These are phyloP conservation scores for Podila clonocystis DNA, from an alignment of 192 early-diverging fungal genomes.

Conservation along the genomic window DNA sequence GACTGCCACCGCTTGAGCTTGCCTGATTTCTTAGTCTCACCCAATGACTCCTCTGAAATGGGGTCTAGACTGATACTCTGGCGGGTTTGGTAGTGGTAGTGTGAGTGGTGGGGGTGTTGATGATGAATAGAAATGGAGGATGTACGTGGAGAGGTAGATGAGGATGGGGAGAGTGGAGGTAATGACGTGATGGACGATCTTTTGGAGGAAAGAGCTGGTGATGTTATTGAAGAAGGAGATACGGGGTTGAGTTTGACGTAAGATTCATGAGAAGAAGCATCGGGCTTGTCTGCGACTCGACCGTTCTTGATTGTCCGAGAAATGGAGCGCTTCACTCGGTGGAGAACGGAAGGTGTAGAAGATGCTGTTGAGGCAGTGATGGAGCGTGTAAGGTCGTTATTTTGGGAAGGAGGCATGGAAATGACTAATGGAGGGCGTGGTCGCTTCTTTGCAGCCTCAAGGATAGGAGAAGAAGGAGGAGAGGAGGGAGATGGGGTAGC, in stretches of 20 bases:
- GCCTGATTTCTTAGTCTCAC: background rate
- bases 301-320: background rate
- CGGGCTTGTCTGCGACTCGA: background rate
- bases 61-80: background rate
- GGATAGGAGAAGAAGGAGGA: background rate
- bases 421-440: background rate
- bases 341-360: background rate
- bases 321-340: background rate
- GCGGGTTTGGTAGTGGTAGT: background rate
- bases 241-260: slow-evolving; percentile 1
- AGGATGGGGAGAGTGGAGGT: too few relatives aligned
- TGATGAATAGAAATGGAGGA: background rate
- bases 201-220: too few relatives aligned
- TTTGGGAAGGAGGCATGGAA: background rate
- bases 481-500: background rate
- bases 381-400: background rate
- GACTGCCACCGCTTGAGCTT: slow-evolving; percentile 1
- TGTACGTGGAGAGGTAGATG: background rate
- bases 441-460: background rate
- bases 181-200: too few relatives aligned
- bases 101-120: background rate
- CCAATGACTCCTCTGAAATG: background rate
- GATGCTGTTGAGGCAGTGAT: background rate
- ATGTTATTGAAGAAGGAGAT: background rate
- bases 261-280: background rate